Evolutionary conservation across 768 basidiomycete genomes (phyloP), one percentile per base, ranked within the genome.

Genomic region (Leccinellum rugosiceps): DNA sequence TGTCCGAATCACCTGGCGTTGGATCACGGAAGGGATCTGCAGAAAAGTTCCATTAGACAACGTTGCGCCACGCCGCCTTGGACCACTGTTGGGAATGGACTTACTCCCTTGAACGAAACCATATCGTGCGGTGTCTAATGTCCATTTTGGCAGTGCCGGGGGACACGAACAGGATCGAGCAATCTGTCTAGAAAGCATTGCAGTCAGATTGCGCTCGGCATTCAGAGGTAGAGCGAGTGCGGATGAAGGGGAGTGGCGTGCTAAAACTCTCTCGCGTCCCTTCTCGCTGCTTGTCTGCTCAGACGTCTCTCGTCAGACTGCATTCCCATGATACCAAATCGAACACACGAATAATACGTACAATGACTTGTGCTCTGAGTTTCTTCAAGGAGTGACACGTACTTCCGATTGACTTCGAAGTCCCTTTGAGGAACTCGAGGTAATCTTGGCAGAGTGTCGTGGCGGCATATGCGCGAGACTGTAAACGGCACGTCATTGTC

Each of bases 91-190:
- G 7, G n/a, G 9, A 41, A 9, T 11, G 38, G 38, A 41, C 58
- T 59, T 13, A 60, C 52, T 14, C 8, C 10, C 8, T 17, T 19
- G 3, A 35, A 5, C 1, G 11, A 19, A n/a, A 1, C 1, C n/a
- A 15, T 4, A 0, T 31, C 2, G 56, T 15, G 4, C 6, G 2
- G 23, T 19, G 3, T 23, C 17, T 9, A 14, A 9, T 6, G 3
- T 41, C 32, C 26, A 28, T 23, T 7, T 14, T 10, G 34, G 17
- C 2, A 58, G 21, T 2, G 10, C 19, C 0, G 59, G 55, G 1
- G 57, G 63, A 25, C 61, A 63, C 1, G 57, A 63, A 21, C 17
- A 6, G 1, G 57, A 43, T 14, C 61, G 55, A 47, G 46, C 2
- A 26, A 50, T 52, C 32, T 10, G n/a, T 13, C 10, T 1, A 3